Evolutionary conservation across 2,329 filamentous ascomycete species (phyloP).

Genomic region (Aspergillus piperis): DNA sequence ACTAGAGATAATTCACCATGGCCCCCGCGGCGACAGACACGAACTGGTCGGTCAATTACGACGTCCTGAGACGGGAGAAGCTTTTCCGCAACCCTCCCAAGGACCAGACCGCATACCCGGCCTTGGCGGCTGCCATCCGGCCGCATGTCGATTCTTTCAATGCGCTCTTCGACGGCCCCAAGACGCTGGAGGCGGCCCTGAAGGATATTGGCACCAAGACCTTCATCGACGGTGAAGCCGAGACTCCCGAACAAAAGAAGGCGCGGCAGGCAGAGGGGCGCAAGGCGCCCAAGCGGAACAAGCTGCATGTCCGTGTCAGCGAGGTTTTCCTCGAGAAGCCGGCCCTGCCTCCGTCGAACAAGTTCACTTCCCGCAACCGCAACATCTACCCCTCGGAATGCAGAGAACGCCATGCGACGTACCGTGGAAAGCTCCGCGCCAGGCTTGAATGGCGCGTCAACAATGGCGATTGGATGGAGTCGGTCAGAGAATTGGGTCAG

Average conservation of each 20-base stretch:
- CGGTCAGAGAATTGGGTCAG: constrained; percentile 80
- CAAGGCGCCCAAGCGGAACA: constrained; percentile 64
- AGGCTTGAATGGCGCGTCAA: constrained; percentile 86
- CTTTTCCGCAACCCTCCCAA: constrained; percentile 87
- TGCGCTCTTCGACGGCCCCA: constrained; percentile 74
- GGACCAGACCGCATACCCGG: constrained; percentile 84
- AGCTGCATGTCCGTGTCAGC: constrained; percentile 74
- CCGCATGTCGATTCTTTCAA: constrained; percentile 98
- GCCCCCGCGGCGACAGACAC: constrained; percentile 61
- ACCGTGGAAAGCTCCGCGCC: constrained; percentile 81
- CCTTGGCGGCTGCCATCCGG: constrained; percentile 79
- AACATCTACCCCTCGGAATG: constrained; percentile 91
- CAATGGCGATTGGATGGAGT: constrained; percentile 78
- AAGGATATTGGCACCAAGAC: constrained; percentile 87
- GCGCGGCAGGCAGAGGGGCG: constrained; percentile 55
- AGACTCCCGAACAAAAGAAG: constrained; percentile 42
- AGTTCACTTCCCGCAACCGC: constrained; percentile 73
- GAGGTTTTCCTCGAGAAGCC: constrained; percentile 82
- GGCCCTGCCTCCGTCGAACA: constrained; percentile 76
- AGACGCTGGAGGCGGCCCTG: constrained; percentile 72
- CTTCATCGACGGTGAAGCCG: constrained; percentile 75
- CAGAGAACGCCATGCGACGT: constrained; percentile 88
- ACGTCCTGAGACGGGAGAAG: constrained; percentile 80
- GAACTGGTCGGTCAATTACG: constrained; percentile 81
- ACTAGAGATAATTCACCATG: constrained; percentile 46